Percentiles rank a stretch among this genome's conserved stretches.
Evolutionary conservation across 2,329 filamentous ascomycete genomes (phyloP).

Genomic region (Cladophialophora exuberans): DNA sequence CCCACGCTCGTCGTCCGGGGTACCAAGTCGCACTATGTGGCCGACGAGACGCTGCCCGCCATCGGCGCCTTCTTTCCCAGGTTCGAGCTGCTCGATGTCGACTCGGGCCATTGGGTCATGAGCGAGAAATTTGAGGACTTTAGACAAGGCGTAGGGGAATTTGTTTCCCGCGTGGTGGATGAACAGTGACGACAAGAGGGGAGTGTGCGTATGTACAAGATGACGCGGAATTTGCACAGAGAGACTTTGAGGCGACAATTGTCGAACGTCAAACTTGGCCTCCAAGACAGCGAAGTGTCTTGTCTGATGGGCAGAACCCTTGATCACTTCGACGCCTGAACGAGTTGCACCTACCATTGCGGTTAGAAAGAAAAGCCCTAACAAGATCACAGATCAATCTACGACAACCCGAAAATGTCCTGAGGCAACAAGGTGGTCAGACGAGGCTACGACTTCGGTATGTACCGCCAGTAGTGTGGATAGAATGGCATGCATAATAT

Average conservation of each 20-base stretch:
- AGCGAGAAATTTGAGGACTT: conserved; percentile 50
- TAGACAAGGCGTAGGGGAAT: conserved; percentile 39
- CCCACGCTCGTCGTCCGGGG: conserved; percentile 74
- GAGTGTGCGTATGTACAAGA: not conserved
- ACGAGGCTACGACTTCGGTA: too few relatives aligned
- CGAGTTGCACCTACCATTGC: too few relatives aligned
- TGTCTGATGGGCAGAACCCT: too few relatives aligned
- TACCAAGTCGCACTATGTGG: conserved; percentile 45
- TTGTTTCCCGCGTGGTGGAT: conserved; percentile 30
- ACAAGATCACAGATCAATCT: too few relatives aligned
- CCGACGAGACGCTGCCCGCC: conserved; percentile 43
- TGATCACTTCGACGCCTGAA: too few relatives aligned
- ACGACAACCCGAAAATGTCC: too few relatives aligned
- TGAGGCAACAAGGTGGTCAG: too few relatives aligned
- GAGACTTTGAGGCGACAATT: too few relatives aligned
- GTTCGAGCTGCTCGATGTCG: conserved; percentile 44
- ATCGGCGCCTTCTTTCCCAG: conserved; percentile 48
- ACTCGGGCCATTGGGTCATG: conserved; percentile 50
- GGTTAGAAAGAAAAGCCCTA: not conserved
- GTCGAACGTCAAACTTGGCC: too few relatives aligned
- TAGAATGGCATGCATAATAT: not conserved
- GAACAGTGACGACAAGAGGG: conserved; percentile 1
- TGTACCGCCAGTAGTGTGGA: too few relatives aligned
- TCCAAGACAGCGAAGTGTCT: too few relatives aligned
- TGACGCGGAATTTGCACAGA: not conserved